Evolutionary conservation across 495 filamentous ascomycete species (phyloP), one percentile per base, ranked within the genome.

Genomic region (Aspergillus panamensis): DNA sequence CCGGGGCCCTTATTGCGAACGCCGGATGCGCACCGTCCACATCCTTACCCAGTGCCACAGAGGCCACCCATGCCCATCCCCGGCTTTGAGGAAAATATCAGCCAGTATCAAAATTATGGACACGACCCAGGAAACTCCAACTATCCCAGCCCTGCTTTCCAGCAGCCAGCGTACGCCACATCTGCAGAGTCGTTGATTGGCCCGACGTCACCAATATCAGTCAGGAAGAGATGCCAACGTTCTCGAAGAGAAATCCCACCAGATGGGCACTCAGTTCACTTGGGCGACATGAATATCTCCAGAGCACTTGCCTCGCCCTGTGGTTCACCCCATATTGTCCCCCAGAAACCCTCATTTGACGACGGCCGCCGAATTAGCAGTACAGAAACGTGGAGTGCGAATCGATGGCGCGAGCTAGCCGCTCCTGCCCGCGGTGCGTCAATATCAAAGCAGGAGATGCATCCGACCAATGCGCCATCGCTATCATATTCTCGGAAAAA

Each of bases 201-300:
- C 8, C 59, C 51, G 29, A 21, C 59, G 9, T 21, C 61, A 7
- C 61, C 68, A 17, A 51, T 75, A 14, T 54, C 64, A 13, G 59
- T 75, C 17, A 39, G 60, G 40, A 75, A 70, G 50, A 70, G 51
- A 48, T 59, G 69, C 59, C 66, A 63, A 9, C 62, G 17, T 14
- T 57, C 33, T 61, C 59, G 45, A 50, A 48, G 8, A 53, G 52
- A 44, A 37, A 53, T 40, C 19, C 53, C n/a, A 31, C 25, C 56
- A 3, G 72, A 70, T 21, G 35, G 48, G 29, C 56, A 55, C 29
- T 63, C 69, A 13, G 51, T 73, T 30, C 67, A 75, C 54, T 61
- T 76, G 29, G 66, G 53, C 9, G 70, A 73, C 12, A 57, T 77
- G 53, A 64, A 68, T 13, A 75, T 76, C 29, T 65, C 73, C 4